These are phyloP conservation scores for Tricladium varicosporioides DNA, from an alignment of 2,329 filamentous ascomycete genomes.

Conservation along the genomic window DNA sequence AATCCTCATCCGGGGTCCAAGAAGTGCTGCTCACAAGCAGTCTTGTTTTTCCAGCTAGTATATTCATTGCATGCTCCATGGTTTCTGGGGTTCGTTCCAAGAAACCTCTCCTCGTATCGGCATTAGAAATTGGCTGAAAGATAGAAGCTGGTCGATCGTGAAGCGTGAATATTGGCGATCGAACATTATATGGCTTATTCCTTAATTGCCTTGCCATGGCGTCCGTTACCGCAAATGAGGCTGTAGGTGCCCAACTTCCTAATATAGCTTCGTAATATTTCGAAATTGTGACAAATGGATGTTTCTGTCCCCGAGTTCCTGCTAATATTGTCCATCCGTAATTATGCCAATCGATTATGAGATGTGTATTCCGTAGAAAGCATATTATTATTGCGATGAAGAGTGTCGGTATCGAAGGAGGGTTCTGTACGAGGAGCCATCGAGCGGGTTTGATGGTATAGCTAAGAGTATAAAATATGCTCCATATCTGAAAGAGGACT, in stretches of 20 bases:
- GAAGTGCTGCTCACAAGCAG: conserved; percentile 91
- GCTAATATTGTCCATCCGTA: conserved; percentile 94
- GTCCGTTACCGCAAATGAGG: conserved; percentile 83
- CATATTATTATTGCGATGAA: conserved; percentile 71
- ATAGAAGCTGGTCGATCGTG: conserved; percentile 84
- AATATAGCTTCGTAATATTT: conserved; percentile 74
- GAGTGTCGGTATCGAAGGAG: conserved; percentile 90
- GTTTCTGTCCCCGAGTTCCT: conserved; percentile 52
- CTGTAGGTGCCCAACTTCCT: conserved; percentile 62
- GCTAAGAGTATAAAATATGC: conserved; percentile 67
- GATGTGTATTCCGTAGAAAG: conserved; percentile 71
- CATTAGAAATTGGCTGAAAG: conserved; percentile 66
- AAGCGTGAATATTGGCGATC: conserved; percentile 64
- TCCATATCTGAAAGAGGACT: conserved; percentile 76
- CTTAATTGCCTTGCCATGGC: conserved; percentile 79
- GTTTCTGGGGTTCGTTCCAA: conserved; percentile 67
- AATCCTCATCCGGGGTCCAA: conserved; percentile 97
- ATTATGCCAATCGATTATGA: conserved; percentile 98
- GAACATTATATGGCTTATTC: conserved; percentile 61
- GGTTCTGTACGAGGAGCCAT: conserved; percentile 93
- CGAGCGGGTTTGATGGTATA: conserved; percentile 72
- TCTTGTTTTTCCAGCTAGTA: conserved; percentile 57
- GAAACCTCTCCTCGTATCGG: conserved; percentile 52
- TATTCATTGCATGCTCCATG: conserved; percentile 53
- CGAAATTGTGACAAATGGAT: conserved; percentile 76